Evolutionary conservation across 179 eudicot species (phyloP), one percentile per base, ranked within the genome.

Genomic region (Carnegiea gigantea): DNA sequence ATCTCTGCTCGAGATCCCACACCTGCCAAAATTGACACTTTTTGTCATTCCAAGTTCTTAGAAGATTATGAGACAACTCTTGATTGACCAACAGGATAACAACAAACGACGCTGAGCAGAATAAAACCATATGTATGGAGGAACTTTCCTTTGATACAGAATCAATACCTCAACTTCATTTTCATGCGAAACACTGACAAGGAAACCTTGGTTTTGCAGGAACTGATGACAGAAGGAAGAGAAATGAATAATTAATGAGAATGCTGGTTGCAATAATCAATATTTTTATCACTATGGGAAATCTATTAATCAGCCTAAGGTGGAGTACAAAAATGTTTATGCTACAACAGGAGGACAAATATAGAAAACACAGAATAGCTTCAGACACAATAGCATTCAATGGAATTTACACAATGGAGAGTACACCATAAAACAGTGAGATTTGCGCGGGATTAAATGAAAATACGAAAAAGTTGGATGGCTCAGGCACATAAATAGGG

Each of bases 121-220:
- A 53, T 49, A 81, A 17, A n/a, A 59, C 24, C 48, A 14, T 23
- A 49, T 78, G 40, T 4, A 33, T 53, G 28, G n/a, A 75, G 40
- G 49, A 51, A 15, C 46, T 53, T 60, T 70, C 23, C 12, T 70
- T 36, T 73, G 80, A 82, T 2, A 21, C 46, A 80, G 78, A 81
- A 81, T 71, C 36, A 82, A 10, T 90, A 97, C 99, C 99, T 92
- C 94, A 79, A 97, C 82, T 80, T 93, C 94, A 86, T 97, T 92
- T 82, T 95, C 98, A 83, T 88, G 93, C 79, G 99, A 92, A 85
- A 97, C 86, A 53, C 92, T 89, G 82, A 84, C 88, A 26, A 97
- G 91, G 83, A 91, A 89, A 79, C 98, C 99, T 92, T 92, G 98
- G 86, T 97, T 97, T 82, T 95, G 89, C 84, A 97, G 86, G 84